Evolutionary conservation across 345 rosid genomes (phyloP).

Genomic region (Hibiscus tridactylites): DNA sequence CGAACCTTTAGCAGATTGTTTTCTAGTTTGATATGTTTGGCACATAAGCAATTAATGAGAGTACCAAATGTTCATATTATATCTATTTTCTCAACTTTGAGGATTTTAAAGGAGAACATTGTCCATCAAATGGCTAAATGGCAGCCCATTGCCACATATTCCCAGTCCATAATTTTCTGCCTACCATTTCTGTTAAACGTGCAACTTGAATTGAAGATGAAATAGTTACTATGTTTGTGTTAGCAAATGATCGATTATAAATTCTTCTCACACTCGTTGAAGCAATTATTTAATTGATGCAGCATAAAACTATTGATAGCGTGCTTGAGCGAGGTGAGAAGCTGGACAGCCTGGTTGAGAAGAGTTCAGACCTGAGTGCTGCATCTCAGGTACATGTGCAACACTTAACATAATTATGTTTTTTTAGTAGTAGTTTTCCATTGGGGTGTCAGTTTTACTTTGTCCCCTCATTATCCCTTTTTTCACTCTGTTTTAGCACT

Average conservation of each 20-base stretch:
- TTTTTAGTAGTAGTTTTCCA: too few species aligned
- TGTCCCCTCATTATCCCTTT: too few species aligned
- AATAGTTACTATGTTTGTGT: constrained; percentile 1
- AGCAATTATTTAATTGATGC: constrained; percentile 15
- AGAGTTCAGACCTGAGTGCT: constrained; percentile 96
- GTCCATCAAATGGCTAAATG: not conserved
- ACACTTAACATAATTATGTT: not conserved
- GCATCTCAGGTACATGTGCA: constrained; percentile 74
- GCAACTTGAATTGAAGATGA: not conserved
- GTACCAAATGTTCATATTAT: not conserved
- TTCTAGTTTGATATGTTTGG: not conserved
- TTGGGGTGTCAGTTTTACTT: too few species aligned
- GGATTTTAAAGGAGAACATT: not conserved
- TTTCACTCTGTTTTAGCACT: not conserved
- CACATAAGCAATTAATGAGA: not conserved
- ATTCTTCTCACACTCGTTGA: not conserved
- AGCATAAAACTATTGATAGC: constrained; percentile 99
- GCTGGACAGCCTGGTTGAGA: constrained; percentile 93
- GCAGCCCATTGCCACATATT: not conserved
- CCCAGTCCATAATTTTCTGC: not conserved
- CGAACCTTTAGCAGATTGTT: not conserved
- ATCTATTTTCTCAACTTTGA: not conserved
- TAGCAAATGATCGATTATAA: not conserved
- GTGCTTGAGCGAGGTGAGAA: constrained; percentile 96
- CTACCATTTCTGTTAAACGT: not conserved